These are phyloP conservation scores for Theobroma cacao DNA, from an alignment of 345 rosid genomes.

Conservation along the genomic window DNA sequence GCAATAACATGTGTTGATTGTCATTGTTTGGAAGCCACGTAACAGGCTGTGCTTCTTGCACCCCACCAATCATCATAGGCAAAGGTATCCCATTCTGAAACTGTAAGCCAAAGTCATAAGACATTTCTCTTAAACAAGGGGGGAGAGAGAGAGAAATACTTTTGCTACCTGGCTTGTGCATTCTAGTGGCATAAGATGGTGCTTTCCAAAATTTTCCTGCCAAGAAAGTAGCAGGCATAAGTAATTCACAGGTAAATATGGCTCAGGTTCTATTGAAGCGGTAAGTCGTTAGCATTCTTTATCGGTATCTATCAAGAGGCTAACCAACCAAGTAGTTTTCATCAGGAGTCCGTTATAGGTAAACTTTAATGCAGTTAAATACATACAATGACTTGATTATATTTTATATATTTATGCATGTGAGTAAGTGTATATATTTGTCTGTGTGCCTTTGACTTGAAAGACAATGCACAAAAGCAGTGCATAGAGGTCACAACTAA, in stretches of 20 bases:
- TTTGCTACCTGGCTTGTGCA: conserved; percentile 57
- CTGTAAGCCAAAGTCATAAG: conserved; percentile 32
- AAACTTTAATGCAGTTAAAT: neutral
- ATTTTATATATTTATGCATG: neutral
- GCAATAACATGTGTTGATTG: conserved; percentile 52
- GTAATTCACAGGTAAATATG: neutral
- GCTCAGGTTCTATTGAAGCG: neutral
- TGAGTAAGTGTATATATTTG: neutral
- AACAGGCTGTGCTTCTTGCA: conserved; percentile 59
- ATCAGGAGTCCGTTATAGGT: neutral
- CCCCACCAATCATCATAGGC: conserved; percentile 54
- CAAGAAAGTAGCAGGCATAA: conserved; percentile 5
- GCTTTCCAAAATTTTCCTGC: conserved; percentile 64
- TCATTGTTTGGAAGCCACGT: conserved; percentile 71
- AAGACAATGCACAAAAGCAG: neutral
- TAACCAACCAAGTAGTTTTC: neutral
- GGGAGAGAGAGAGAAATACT: neutral
- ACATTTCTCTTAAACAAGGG: neutral
- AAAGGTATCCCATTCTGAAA: conserved; percentile 57
- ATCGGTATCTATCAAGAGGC: neutral
- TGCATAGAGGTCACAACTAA: conserved; percentile 1
- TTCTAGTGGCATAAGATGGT: conserved; percentile 55
- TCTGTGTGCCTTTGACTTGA: neutral
- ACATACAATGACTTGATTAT: conserved; percentile 4
- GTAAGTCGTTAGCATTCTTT: neutral